phyloP scores from a whole-genome alignment of 352 stramenopile species.

The Salisapilia sapeloensis region DNA sequence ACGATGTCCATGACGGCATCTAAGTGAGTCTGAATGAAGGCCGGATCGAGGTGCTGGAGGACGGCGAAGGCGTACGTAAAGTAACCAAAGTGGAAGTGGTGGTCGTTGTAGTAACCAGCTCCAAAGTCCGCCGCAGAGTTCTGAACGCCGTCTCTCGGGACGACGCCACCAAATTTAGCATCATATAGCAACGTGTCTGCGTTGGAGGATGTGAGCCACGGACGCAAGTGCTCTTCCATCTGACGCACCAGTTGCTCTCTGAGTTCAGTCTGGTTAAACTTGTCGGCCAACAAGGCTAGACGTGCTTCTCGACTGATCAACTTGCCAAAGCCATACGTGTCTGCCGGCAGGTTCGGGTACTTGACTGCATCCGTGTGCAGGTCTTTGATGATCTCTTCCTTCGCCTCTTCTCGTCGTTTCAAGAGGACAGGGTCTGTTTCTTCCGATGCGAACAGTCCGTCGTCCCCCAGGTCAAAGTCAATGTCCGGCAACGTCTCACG shows the following conservation, averaged over 20 bases:
- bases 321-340: constrained; percentile 74
- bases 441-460: constrained; percentile 34
- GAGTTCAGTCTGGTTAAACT: constrained; percentile 31
- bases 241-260: constrained; percentile 26
- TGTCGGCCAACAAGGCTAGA: constrained; percentile 59
- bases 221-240: constrained; percentile 28
- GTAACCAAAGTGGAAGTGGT: constrained; percentile 93
- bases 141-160: constrained; percentile 71
- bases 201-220: constrained; percentile 51
- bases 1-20: constrained; percentile 35
- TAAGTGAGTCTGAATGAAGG: constrained; percentile 43
- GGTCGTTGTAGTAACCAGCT: constrained; percentile 82
- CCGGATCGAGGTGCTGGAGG: constrained; percentile 53
- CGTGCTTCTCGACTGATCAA: constrained; percentile 53
- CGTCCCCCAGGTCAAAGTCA: constrained; percentile 41
- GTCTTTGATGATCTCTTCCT: constrained; percentile 16
- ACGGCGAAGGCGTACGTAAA: constrained; percentile 72
- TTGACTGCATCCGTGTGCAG: constrained; percentile 30
- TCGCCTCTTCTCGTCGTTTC: constrained; percentile 11
- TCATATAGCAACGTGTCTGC: constrained; percentile 81
- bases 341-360: constrained; percentile 22
- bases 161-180: constrained; percentile 81
- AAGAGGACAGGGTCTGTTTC: constrained; percentile 6
- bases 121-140: constrained; percentile 54
- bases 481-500: constrained; percentile 31